Evolutionary conservation across 2,329 filamentous ascomycete genomes (phyloP), one percentile per base, ranked within the genome.

Genomic region (Emericellopsis cladophorae): DNA sequence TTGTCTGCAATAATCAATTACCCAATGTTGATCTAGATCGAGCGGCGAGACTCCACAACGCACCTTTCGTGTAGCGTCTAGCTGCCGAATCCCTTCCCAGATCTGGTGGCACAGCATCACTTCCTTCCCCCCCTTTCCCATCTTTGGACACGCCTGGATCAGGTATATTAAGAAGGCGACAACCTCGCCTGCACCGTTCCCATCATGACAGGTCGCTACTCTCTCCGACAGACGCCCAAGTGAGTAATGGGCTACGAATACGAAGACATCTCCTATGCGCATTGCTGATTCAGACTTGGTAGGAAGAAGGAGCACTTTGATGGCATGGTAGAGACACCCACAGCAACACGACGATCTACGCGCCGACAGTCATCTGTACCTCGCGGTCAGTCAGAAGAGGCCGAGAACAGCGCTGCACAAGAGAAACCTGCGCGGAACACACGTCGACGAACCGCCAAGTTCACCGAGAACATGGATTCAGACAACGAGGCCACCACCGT

Each of bases 221-320:
- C 60, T 38, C 45, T 62, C 40, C 54, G 60, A 44, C 54, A 61
- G 44, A 60, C 60, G 35, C 60, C 60, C 24, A 59, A 56, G 60
- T 63, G 51, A 40, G 58, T 48, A 16, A 29, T 31, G 33, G n/a
- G 26, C 31, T 3, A 15, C 3, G 32, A 21, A 35, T 9, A 35
- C 32, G 9, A 21, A 10, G 9, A 12, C 9, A 33, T 36, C 36
- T 45, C 11, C 37, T 24, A 9, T 43, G 22, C 24, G 5, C 32
- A 33, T 29, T 24, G 22, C 32, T 24, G 22, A 26, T 18, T 29
- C 14, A 24, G 7, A 33, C 22, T 29, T 12, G 8, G 26, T 32
- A 78, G 74, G 48, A 78, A 78, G 58, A 76, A 74, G 59, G 73
- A 76, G 54, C 67, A 74, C 43, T 77, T 75, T 50, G 66, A 74